Conservation (phyloP, 495 filamentous ascomycete species). For the Daldinia decipiens region DNA sequence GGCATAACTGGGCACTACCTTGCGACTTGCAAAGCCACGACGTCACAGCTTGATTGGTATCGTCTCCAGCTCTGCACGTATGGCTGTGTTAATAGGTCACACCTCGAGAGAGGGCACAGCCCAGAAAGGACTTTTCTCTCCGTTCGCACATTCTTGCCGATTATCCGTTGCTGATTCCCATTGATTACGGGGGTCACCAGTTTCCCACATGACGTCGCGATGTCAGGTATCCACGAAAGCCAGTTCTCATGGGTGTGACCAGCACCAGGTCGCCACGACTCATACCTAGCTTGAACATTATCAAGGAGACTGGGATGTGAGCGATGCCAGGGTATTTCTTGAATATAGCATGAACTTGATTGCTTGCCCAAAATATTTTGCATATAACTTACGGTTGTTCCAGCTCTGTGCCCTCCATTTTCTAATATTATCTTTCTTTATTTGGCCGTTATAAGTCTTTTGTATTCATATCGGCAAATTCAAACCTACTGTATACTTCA, state of each 20-base stretch:
- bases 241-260: constrained; percentile 25
- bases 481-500: not conserved
- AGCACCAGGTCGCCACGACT: constrained; percentile 33
- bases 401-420: not conserved
- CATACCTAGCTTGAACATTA: constrained; percentile 23
- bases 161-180: constrained; percentile 25
- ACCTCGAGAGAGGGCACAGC: constrained; percentile 3
- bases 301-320: constrained; percentile 17
- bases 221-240: constrained; percentile 17
- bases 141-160: constrained; percentile 25
- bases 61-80: constrained; percentile 16
- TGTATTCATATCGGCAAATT: constrained; percentile 12
- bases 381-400: constrained; percentile 31
- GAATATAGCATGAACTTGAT: constrained; percentile 19
- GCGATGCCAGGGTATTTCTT: constrained; percentile 31
- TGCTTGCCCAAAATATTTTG: constrained; percentile 13
- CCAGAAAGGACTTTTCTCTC: constrained; percentile 26
- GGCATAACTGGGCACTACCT: not conserved
- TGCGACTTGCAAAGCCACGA: constrained; percentile 41
- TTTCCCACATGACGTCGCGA: constrained; percentile 41
- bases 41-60: constrained; percentile 37
- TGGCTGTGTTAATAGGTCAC: constrained; percentile 13
- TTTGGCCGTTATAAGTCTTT: constrained; percentile 6
- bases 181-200: constrained; percentile 24
- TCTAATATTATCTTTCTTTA: constrained; percentile 5